Evolutionary conservation across 441 rosid genomes (phyloP), one percentile per base, ranked within the genome.

Genomic region (Hura crepitans): DNA sequence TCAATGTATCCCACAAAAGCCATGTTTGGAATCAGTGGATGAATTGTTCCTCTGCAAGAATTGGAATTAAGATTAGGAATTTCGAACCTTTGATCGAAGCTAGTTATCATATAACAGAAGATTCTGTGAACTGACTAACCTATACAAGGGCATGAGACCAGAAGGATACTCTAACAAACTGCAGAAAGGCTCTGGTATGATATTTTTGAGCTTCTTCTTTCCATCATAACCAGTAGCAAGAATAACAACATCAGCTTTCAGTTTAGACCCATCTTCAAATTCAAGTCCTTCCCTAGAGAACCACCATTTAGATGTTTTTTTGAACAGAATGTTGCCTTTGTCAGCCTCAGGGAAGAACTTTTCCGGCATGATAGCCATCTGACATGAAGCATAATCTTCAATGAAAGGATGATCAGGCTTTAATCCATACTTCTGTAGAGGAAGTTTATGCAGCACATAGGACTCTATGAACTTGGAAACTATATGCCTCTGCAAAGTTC

Each of bases 331-430:
- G 60, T 80, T 88, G 8, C 96, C 96, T 65, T 93, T 87, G 61
- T 91, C 96, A 5, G 89, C 97, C 80, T 93, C 92, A 0, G 86
- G 55, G 71, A 91, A 93, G 84, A 93, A 93, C 9, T 80, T 83
- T 12, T 87, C 86, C 0, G 97, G 97, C 71, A 89, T 35, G 74
- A 91, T 87, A 6, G 96, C 97, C 97, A 91, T 93, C 71, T 93
- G 98, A 71, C 98, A 91, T 45, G 96, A 89, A 11, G 96, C 94
- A 12, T 85, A 88, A 76, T 91, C 98, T 79, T 91, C 97, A 20
- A 85, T 85, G 68, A 93, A 93, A 9, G 89, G 79, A 84, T 93
- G 98, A 33, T 88, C 81, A 4, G 98, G 98, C 77, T 82, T 93
- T 56, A 93, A 72, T 56, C 95, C 95, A 62, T 87, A 91, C 75